These are phyloP conservation scores for Cryomyces minteri DNA, from an alignment of 495 filamentous ascomycete species.

Conservation along the genomic window DNA sequence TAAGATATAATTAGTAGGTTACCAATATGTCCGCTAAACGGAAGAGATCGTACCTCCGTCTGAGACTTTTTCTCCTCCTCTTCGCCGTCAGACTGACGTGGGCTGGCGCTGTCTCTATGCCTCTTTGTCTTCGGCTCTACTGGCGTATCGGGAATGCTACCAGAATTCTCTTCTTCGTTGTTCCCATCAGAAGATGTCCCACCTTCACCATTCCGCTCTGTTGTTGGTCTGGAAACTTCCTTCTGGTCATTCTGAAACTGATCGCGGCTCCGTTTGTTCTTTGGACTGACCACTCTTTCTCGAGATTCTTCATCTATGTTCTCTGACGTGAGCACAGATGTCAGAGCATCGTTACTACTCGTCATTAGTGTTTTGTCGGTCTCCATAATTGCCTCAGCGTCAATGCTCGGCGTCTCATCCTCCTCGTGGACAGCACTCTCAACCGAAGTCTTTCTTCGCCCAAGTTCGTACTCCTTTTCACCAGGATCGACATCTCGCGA, in stretches of 20 bases:
- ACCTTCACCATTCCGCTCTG: not conserved
- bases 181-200: not conserved
- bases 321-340: not conserved
- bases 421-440: conserved; percentile 5
- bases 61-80: conserved; percentile 2
- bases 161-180: not conserved
- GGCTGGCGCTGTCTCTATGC: conserved; percentile 8
- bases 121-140: conserved; percentile 12
- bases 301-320: not conserved
- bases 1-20: conserved; percentile 3
- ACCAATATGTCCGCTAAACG: too few species aligned
- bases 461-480: conserved; percentile 4
- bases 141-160: not conserved
- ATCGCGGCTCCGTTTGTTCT: conserved; percentile 15
- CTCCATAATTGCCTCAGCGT: not conserved
- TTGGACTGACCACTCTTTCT: conserved; percentile 9
- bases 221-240: not conserved
- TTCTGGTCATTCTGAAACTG: conserved; percentile 4
- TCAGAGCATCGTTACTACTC: not conserved
- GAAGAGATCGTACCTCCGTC: conserved; percentile 5
- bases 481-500: conserved; percentile 15
- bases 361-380: not conserved
- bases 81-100: not conserved
- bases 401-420: not conserved
- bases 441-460: conserved; percentile 4